Evolutionary conservation across 805 yeast species (phyloP).

Genomic region (Zygosaccharomyces pseudorouxii): DNA sequence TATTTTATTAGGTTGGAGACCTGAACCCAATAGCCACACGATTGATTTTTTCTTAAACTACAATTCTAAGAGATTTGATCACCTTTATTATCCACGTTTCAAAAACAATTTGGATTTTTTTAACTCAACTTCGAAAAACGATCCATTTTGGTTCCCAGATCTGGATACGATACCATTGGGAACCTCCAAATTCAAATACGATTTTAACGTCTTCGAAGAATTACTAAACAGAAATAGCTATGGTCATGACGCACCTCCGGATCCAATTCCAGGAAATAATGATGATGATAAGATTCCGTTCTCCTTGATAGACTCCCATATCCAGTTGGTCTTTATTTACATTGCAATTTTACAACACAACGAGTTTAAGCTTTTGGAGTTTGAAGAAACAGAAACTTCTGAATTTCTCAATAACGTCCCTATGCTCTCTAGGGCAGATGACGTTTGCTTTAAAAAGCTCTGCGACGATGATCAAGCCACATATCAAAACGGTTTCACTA

Average conservation of each 20-base stretch:
- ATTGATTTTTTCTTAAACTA: conserved; percentile 35
- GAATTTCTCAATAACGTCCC: conserved; percentile 60
- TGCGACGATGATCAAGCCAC: conserved; percentile 12
- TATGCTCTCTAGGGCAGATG: conserved; percentile 33
- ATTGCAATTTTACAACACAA: conserved; percentile 76
- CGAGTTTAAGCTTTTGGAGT: conserved; percentile 72
- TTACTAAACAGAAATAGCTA: conserved; percentile 26
- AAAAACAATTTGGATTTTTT: conserved; percentile 21
- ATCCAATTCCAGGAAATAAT: conserved; percentile 1
- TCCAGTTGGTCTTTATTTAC: conserved; percentile 69
- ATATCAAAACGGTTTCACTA: conserved; percentile 5
- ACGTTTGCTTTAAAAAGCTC: conserved; percentile 28
- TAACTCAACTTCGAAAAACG: conserved; percentile 19
- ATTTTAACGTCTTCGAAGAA: conserved; percentile 30
- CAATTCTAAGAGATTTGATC: conserved; percentile 31
- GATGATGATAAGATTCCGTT: conserved; percentile 21
- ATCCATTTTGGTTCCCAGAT: conserved; percentile 39
- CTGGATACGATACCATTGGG: conserved; percentile 29
- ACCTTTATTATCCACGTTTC: conserved; percentile 21
- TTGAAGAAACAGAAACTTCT: conserved; percentile 85
- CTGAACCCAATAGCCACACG: conserved; percentile 31
- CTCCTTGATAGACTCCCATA: conserved; percentile 64
- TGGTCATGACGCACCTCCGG: conserved; percentile 13
- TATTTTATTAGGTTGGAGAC: conserved; percentile 71
- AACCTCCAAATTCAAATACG: conserved; percentile 22